Base-by-base conservation (phyloP, 2,329 filamentous ascomycete genomes). In the Epichloe sylvatica region DNA sequence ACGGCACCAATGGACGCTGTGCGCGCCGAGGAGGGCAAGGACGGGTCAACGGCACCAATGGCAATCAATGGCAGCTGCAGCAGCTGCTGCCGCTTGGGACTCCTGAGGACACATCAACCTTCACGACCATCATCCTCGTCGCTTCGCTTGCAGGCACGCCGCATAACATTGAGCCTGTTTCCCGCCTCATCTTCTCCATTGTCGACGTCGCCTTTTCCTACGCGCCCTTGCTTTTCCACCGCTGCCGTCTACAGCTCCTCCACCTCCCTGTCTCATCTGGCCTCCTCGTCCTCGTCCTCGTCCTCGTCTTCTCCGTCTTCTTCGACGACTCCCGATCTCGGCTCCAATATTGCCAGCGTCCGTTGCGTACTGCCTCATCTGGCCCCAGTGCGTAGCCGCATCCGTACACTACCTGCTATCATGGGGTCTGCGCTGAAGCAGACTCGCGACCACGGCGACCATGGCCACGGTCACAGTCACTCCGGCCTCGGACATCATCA, bases 401-500 rank as follows among this genome's bases (percentile, higher is more conserved):
- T 57, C 37, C 56, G 55, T 43, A 53, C 54, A 15, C 53, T 56
- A 15, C 54, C 56, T 45, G 50, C 51, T 48, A 52, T 61, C 53
- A 63, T 65, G 58, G 60, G 60, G 51, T 57, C 60, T 54, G 56
- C 57, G 38, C 50, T 58, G 13, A 60, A 63, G 47, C 64, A 65
- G 55, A 64, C 63, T 49, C 59, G 62, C 47, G 60, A 64, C 47
- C 59, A 59, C 49, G 55, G 54, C 49, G 56, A 57, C 57, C 55
- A 67, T 57, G 52, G 52, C 47, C 57, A 60, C n/a, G 52, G 64
- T 54, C 76, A 81, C 56, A 67, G 68, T 30, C 77, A 80, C 56
- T 67, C 70, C 7, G 19, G 17, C 13, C 78, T 80, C 54, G 68
- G 71, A 52, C 76, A 80, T 64, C 85, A 91, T 60, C 82, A 89